phyloP scores from a whole-genome alignment of 106 monocot genomes.

The Xerophyta viscosa region DNA sequence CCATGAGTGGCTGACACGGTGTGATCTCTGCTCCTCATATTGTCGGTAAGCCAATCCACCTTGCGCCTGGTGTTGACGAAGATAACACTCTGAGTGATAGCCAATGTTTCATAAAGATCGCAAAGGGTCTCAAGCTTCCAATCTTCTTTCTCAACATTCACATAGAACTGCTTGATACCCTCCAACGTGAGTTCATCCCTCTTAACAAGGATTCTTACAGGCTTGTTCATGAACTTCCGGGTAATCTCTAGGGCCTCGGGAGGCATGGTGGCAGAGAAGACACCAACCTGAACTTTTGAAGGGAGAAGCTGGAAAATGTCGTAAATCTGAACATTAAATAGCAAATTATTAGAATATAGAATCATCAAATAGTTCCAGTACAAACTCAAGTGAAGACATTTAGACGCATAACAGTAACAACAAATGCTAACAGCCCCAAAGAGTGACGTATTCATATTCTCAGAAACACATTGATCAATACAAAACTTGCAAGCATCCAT shows the following conservation, averaged over 20 bases:
- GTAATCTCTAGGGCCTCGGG: constrained; percentile 30
- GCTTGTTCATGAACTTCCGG: constrained; percentile 32
- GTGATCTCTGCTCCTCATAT: constrained; percentile 36
- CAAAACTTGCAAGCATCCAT: no score
- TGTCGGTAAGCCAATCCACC: constrained; percentile 47
- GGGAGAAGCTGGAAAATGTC: constrained; percentile 30
- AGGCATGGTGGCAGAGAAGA: constrained; percentile 26
- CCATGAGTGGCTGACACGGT: constrained; percentile 15
- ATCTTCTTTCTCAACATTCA: constrained; percentile 51
- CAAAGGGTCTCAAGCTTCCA: constrained; percentile 46
- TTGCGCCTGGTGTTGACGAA: constrained; percentile 43
- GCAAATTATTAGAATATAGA: not conserved
- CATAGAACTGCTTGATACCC: constrained; percentile 52
- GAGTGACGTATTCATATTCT: no score
- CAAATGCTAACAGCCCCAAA: no score
- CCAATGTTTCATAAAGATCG: constrained; percentile 32
- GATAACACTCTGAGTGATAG: constrained; percentile 35
- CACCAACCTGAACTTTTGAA: constrained; percentile 21
- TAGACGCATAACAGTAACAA: no score
- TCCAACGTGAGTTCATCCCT: constrained; percentile 49
- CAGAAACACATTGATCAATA: no score
- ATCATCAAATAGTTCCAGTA: no score
- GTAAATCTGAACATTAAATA: constrained; percentile 11
- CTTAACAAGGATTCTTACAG: constrained; percentile 41
- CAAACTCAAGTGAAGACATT: no score